These are phyloP conservation scores for Citrus maxima DNA, from an alignment of 345 rosid species.

Conservation along the genomic window DNA sequence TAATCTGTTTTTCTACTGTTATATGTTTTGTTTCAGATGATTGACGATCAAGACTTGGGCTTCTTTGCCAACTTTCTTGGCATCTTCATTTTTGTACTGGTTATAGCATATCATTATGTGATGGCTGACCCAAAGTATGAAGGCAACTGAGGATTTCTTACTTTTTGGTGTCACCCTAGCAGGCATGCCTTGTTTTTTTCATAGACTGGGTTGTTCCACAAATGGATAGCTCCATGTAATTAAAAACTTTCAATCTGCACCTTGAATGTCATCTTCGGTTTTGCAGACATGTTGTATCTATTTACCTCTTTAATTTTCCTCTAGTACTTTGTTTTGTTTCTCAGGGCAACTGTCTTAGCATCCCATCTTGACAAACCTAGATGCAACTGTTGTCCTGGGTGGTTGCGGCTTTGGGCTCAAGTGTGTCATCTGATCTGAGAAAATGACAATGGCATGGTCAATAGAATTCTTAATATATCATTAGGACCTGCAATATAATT, in stretches of 20 bases:
- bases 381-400: not conserved
- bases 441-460: not conserved
- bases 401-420: not conserved
- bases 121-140: slow-evolving; percentile 86
- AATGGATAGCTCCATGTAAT: slow-evolving; percentile 4
- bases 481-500: not conserved
- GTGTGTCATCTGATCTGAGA: not conserved
- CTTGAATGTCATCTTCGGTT: slow-evolving; percentile 8
- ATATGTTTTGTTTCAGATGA: slow-evolving; percentile 51
- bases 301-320: not conserved
- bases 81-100: slow-evolving; percentile 63
- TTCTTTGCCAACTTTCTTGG: slow-evolving; percentile 80
- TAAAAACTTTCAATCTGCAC: not conserved
- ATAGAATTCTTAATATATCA: not conserved
- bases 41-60: slow-evolving; percentile 75
- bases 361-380: not conserved
- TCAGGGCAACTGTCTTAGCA: not conserved
- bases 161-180: not conserved
- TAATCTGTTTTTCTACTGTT: not conserved
- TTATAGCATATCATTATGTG: slow-evolving; percentile 79
- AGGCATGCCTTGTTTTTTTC: slow-evolving; percentile 12
- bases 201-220: slow-evolving; percentile 15
- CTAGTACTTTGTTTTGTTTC: not conserved
- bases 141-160: slow-evolving; percentile 35
- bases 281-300: not conserved